phyloP scores from a whole-genome alignment of 208 protist genomes.

The Tritrichomonas musculus region DNA sequence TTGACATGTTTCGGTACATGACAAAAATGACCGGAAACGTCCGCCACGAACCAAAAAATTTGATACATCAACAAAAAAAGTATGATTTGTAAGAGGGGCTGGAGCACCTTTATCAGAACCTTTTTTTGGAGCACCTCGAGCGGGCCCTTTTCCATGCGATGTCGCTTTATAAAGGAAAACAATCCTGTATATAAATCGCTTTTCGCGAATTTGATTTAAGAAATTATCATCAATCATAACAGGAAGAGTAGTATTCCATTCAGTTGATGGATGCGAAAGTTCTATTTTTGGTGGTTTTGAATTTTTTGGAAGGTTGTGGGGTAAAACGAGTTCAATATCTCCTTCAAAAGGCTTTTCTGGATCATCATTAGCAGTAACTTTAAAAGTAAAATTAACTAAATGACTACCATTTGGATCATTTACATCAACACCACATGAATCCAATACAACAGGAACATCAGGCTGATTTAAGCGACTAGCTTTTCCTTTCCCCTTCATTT shows the following conservation, averaged over 20 bases:
- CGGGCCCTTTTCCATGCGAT: neutral
- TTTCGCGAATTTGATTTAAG: constrained; percentile 3
- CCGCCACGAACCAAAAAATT: neutral
- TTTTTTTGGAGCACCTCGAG: neutral
- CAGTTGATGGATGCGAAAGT: neutral
- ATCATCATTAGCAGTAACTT: neutral
- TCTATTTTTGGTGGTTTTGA: neutral
- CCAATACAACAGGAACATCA: neutral
- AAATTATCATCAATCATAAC: neutral
- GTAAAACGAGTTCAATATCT: neutral
- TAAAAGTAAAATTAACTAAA: constrained; percentile 26
- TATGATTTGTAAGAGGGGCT: neutral
- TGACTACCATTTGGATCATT: constrained; percentile 9
- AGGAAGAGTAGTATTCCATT: neutral
- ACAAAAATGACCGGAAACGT: neutral
- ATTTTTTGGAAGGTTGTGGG: neutral
- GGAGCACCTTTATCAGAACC: neutral
- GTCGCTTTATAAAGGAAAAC: neutral
- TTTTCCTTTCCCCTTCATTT: neutral
- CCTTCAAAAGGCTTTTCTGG: neutral
- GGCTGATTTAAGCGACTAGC: neutral
- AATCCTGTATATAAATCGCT: neutral
- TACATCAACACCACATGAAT: neutral
- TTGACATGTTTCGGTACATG: neutral
- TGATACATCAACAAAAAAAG: constrained; percentile 15